Base-by-base conservation (phyloP, 768 basidiomycete species). In the Astraeus odoratus region DNA sequence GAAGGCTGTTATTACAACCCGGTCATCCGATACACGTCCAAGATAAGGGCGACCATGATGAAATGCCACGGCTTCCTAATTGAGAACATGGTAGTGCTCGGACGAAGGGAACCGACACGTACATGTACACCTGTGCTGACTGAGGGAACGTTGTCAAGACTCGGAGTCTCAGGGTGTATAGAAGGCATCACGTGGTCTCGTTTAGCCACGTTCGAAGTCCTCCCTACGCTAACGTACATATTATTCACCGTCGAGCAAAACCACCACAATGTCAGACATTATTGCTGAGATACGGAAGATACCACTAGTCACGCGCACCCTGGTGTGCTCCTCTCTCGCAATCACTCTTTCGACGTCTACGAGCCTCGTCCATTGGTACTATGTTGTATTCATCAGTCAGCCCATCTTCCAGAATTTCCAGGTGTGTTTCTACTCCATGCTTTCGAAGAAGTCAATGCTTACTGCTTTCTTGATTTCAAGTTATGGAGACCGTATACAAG, bases 231-330 rank as follows among this genome's bases (percentile, higher is more conserved):
- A n/a, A n/a, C n/a, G n/a, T n/a, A n/a, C n/a, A n/a, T n/a, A n/a
- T n/a, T n/a, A n/a, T 3, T 30, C 29, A 8, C 15, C 29, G 8
- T 30, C 29, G 29, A 30, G 29, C 15, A 8, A 15, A 10, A 36
- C n/a, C 20, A 46, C 34, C 44, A 47, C 42, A n/a, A 78, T 78
- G 77, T 65, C 73, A 41, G 65, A 68, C 15, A 56, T 80, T 29
- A 19, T 73, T 3, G 69, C 75, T 18, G 84, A 90, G 67, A 63
- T 91, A 42, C 77, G 72, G 54, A 90, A 88, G 67, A 86, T 92
- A 1, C 89, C 90, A 0, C 83, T 84, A 26, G 82, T 93, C 29
- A 91, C 90, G 5, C 78, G 90, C 25, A 78, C 81, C 44, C 60
- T 88, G 5, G 72, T 77, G 46, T 68, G 65, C 18, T 83, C 86